phyloP scores from a whole-genome alignment of 2,329 filamentous ascomycete species.

The Penicillium sp. region DNA sequence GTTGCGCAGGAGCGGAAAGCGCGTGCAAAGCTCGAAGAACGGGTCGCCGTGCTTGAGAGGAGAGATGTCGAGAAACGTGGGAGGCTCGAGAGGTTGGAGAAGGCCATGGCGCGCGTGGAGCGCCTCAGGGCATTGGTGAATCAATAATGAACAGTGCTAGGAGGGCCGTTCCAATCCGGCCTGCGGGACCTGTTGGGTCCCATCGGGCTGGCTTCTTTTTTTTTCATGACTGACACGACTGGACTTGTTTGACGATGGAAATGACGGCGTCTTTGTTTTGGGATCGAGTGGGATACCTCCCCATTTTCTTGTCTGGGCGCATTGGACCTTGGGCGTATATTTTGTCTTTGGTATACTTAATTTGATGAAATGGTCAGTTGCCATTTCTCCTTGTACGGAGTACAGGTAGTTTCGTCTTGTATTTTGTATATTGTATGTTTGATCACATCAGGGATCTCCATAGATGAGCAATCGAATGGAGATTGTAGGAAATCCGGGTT shows the following conservation, averaged over 20 bases:
- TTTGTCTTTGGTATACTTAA: not conserved
- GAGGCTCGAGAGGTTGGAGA: slow-evolving; percentile 58
- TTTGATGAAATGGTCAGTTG: not conserved
- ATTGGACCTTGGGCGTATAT: not conserved
- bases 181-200: not conserved
- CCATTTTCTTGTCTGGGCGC: slow-evolving; percentile 8
- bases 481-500: not conserved
- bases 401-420: too few species aligned
- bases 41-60: slow-evolving; percentile 49
- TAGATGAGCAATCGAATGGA: too few species aligned
- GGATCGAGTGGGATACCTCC: slow-evolving; percentile 13
- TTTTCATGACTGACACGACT: slow-evolving; percentile 8
- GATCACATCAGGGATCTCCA: too few species aligned
- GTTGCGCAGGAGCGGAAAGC: slow-evolving; percentile 63
- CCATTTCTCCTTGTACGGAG: too few species aligned
- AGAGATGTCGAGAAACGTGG: slow-evolving; percentile 54
- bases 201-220: not conserved
- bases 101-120: slow-evolving; percentile 59
- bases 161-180: not conserved
- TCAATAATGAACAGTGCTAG: slow-evolving; percentile 8
- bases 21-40: slow-evolving; percentile 53
- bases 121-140: slow-evolving; percentile 58
- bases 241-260: slow-evolving; percentile 11
- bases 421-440: too few species aligned
- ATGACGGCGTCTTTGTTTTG: slow-evolving; percentile 10